A percentile compares a stretch with the other conserved stretches of the same genome.
Evolutionary conservation across 1,284 basidiomycete species (phyloP).

Genomic region (Puccinia novopanici): DNA sequence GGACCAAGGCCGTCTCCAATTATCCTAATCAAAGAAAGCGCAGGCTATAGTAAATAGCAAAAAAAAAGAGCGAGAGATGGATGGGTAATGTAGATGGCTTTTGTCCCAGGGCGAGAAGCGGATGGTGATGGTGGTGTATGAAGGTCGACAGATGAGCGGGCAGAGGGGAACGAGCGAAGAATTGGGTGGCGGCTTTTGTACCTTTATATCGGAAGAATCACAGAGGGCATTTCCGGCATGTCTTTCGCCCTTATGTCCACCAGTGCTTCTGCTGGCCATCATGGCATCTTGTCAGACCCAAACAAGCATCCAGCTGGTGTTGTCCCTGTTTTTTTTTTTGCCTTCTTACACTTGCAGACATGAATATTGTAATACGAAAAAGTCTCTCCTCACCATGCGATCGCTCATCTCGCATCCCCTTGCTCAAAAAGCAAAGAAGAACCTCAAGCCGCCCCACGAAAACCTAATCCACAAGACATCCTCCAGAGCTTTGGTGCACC

Average conservation of each 20-base stretch:
- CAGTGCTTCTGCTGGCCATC: background rate
- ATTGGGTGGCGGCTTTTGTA: background rate
- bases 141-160: constrained; percentile 1
- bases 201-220: background rate
- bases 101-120: background rate
- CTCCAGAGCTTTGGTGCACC: background rate
- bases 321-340: background rate
- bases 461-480: background rate
- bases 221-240: background rate
- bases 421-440: background rate
- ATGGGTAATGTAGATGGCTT: background rate
- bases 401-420: background rate
- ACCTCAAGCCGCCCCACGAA: background rate
- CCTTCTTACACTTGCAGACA: too few species aligned
- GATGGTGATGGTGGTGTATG: background rate
- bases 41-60: too few species aligned
- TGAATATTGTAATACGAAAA: too few species aligned
- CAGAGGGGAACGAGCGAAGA: background rate
- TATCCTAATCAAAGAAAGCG: background rate
- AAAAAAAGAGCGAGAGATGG: background rate
- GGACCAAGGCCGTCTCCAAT: background rate
- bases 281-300: background rate
- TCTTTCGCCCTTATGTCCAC: background rate
- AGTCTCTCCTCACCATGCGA: background rate
- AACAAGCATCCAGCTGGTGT: background rate